A percentile compares a stretch with the other conserved stretches of the same genome.
Evolutionary conservation across 1,284 basidiomycete species (phyloP).

Genomic region (Irpex sp.): DNA sequence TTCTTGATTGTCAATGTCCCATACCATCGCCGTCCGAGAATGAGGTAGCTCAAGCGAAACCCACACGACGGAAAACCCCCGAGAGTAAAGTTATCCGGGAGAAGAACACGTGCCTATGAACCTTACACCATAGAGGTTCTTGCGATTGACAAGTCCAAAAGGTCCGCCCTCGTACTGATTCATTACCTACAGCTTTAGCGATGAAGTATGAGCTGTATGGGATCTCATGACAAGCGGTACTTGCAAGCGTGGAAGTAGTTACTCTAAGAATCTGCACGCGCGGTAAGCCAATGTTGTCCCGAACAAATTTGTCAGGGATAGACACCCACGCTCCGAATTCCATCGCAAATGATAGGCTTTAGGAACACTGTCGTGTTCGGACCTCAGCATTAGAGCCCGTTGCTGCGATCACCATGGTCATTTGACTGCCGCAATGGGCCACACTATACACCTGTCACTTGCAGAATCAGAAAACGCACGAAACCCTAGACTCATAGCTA

Average conservation of each 20-base stretch:
- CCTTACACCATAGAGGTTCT: background rate
- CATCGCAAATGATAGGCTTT: background rate
- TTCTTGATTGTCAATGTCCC: background rate
- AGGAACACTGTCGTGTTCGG: background rate
- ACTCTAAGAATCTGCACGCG: background rate
- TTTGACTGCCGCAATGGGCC: background rate
- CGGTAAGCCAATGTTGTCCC: background rate
- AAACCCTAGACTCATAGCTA: background rate
- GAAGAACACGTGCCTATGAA: background rate
- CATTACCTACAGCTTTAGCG: background rate
- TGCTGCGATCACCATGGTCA: background rate
- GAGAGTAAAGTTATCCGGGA: background rate
- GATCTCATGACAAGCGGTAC: background rate
- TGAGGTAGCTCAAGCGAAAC: background rate
- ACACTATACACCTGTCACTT: background rate
- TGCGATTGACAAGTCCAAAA: background rate
- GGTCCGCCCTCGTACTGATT: background rate
- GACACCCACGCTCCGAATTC: background rate
- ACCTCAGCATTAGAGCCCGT: background rate
- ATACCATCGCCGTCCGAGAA: background rate
- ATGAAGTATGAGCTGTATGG: background rate
- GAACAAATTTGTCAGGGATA: background rate
- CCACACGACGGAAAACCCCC: background rate
- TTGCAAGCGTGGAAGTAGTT: background rate
- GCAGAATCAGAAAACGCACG: background rate